phyloP scores from a whole-genome alignment of 495 filamentous ascomycete species.

The Lasiosphaeria miniovina region DNA sequence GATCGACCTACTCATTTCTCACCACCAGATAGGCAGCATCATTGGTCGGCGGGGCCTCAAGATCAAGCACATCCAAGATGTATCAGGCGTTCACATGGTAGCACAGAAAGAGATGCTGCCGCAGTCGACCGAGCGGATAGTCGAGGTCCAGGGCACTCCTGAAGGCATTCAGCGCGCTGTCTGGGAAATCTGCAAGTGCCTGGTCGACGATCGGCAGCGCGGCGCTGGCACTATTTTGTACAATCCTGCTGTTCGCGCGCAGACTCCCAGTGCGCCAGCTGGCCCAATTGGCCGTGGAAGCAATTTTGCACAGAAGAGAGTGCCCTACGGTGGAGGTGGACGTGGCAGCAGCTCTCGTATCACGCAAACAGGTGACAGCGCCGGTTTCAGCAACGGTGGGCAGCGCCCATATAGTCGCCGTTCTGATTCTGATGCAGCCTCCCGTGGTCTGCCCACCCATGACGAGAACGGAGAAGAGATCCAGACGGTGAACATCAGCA shows the following conservation, averaged over 20 bases:
- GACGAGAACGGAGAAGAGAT: constrained; percentile 96
- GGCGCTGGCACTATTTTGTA: constrained; percentile 95
- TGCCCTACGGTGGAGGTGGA: constrained; percentile 44
- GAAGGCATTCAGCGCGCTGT: constrained; percentile 92
- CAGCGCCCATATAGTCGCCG: constrained; percentile 65
- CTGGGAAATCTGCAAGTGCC: constrained; percentile 98
- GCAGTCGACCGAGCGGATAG: constrained; percentile 97
- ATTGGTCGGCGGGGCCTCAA: constrained; percentile 94
- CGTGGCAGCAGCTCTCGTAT: constrained; percentile 56
- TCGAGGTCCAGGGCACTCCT: constrained; percentile 90
- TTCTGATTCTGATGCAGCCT: constrained; percentile 73
- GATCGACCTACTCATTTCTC: constrained; percentile 94
- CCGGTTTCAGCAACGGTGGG: constrained; percentile 88
- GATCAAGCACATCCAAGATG: constrained; percentile 99
- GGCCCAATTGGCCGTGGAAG: constrained; percentile 22
- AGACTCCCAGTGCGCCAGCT: constrained; percentile 53
- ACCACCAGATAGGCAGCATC: constrained; percentile 99
- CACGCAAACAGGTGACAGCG: constrained; percentile 94
- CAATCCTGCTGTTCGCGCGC: constrained; percentile 87
- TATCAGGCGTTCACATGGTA: constrained; percentile 95
- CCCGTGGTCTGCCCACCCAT: constrained; percentile 71
- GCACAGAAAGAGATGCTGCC: constrained; percentile 99
- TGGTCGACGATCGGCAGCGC: constrained; percentile 95
- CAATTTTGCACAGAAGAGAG: constrained; percentile 36
- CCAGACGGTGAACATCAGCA: constrained; percentile 98